Percentiles rank a stretch among this genome's conserved stretches.
phyloP scores from a whole-genome alignment of 73 alveolate genomes.

The Paraurostyla sp. region DNA sequence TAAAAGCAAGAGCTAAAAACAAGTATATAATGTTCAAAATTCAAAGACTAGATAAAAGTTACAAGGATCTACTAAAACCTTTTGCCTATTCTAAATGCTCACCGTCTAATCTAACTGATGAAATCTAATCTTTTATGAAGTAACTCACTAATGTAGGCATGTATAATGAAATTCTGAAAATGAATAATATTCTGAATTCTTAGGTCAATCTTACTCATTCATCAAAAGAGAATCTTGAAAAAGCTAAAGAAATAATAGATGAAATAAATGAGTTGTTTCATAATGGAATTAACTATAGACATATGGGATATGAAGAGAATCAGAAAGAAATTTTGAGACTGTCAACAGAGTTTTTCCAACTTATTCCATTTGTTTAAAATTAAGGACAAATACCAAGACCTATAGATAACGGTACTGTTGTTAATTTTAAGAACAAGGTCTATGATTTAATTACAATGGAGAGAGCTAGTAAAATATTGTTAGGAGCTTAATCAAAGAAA shows the following conservation, averaged over 20 bases:
- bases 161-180: background rate
- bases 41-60: background rate
- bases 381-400: background rate
- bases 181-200: background rate
- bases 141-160: background rate
- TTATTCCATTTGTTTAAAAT: background rate
- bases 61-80: background rate
- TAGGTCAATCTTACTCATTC: background rate
- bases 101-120: background rate
- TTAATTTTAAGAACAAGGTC: background rate
- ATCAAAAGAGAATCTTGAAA: background rate
- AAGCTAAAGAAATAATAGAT: slow-evolving; percentile 1
- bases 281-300: background rate
- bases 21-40: background rate
- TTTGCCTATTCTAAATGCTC: background rate
- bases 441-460: background rate
- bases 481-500: slow-evolving; percentile 13
- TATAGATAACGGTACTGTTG: background rate
- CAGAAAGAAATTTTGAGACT: background rate
- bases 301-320: background rate
- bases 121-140: background rate
- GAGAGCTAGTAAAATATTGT: background rate
- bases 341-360: background rate
- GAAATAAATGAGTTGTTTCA: background rate
- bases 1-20: background rate